Conservation (phyloP, 1,284 basidiomycete species). For the Sanguinoderma infundibulare region DNA sequence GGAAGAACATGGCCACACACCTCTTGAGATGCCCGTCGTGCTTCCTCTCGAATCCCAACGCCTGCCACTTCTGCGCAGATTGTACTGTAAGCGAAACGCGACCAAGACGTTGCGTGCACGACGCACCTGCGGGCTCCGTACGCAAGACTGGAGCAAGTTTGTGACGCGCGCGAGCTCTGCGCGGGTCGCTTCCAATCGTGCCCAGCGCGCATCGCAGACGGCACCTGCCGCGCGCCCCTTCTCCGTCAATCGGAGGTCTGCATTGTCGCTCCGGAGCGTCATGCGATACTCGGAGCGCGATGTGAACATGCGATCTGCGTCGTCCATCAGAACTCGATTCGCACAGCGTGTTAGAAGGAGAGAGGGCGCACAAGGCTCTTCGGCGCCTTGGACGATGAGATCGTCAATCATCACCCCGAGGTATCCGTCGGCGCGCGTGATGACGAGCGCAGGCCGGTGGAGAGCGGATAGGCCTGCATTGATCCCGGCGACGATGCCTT, state of each 20-base stretch:
- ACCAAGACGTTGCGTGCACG: neutral
- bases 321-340: neutral
- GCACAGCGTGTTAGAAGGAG: neutral
- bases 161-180: conserved; percentile 56
- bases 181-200: conserved; percentile 50
- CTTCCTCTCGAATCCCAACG: conserved; percentile 57
- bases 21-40: conserved; percentile 66
- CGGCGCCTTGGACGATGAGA: conserved; percentile 83
- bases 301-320: conserved; percentile 89
- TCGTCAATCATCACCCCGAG: conserved; percentile 93
- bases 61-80: conserved; percentile 57
- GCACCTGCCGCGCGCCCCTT: conserved; percentile 65
- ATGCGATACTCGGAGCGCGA: conserved; percentile 89
- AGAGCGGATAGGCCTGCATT: conserved; percentile 81
- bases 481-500: conserved; percentile 84
- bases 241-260: conserved; percentile 80
- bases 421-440: conserved; percentile 85
- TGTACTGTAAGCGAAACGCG: neutral
- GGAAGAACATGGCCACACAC: conserved; percentile 37
- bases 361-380: conserved; percentile 78
- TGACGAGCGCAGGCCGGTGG: conserved; percentile 56
- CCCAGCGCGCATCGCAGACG: conserved; percentile 71
- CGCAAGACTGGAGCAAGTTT: conserved; percentile 50
- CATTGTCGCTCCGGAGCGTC: conserved; percentile 87
- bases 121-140: conserved; percentile 64